Conservation (phyloP, 2,329 filamentous ascomycete species). For the Fusarium penzigii region DNA sequence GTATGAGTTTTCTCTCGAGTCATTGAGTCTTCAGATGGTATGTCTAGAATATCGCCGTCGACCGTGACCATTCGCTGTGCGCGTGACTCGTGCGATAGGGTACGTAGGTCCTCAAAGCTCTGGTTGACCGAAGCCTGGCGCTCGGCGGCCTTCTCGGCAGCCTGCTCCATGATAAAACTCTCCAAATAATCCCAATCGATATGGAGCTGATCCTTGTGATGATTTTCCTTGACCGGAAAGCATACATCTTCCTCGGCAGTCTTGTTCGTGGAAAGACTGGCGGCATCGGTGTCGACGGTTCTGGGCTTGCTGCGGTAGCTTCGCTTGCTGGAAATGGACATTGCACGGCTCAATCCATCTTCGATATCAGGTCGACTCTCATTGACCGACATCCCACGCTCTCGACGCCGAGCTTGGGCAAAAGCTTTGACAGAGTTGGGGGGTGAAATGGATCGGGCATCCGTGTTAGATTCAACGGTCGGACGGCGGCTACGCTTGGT, state of each 20-base stretch:
- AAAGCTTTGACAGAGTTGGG: slow-evolving; percentile 98
- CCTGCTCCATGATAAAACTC: slow-evolving; percentile 73
- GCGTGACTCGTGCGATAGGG: slow-evolving; percentile 27
- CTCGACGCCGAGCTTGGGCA: slow-evolving; percentile 82
- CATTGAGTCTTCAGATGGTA: slow-evolving; percentile 48
- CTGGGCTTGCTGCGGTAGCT: slow-evolving; percentile 59
- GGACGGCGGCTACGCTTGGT: slow-evolving; percentile 52
- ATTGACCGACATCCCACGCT: slow-evolving; percentile 66
- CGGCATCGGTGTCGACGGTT: slow-evolving; percentile 62
- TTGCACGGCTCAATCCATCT: slow-evolving; percentile 64
- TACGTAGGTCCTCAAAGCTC: slow-evolving; percentile 36
- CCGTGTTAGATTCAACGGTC: slow-evolving; percentile 56
- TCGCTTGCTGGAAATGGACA: slow-evolving; percentile 67
- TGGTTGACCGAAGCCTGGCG: slow-evolving; percentile 46
- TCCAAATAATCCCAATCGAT: slow-evolving; percentile 95
- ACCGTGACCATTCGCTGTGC: slow-evolving; percentile 46
- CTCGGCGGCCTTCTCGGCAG: slow-evolving; percentile 47
- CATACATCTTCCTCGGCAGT: slow-evolving; percentile 86
- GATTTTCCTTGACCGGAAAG: slow-evolving; percentile 75
- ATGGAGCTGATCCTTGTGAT: slow-evolving; percentile 69
- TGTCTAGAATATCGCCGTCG: slow-evolving; percentile 59
- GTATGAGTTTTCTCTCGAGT: slow-evolving; percentile 49
- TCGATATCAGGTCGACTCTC: slow-evolving; percentile 45
- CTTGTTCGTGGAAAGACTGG: slow-evolving; percentile 64
- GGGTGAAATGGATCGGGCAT: slow-evolving; percentile 75